Evolutionary conservation across 2,329 filamentous ascomycete species (phyloP).

Genomic region (Penicillium sp.): DNA sequence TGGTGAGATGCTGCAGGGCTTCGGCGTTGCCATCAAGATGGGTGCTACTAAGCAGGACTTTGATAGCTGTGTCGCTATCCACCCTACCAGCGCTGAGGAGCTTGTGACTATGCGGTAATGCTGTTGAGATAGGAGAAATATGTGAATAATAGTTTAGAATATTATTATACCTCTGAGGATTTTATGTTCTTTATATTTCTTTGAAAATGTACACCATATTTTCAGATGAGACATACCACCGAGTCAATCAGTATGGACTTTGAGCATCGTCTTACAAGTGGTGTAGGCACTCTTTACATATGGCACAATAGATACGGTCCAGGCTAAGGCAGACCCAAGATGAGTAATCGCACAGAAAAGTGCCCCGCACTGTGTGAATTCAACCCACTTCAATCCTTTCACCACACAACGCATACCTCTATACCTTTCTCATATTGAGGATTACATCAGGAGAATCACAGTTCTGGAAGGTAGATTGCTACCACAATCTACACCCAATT

Average conservation of each 20-base stretch:
- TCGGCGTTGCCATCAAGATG: conserved; percentile 77
- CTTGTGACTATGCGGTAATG: conserved; percentile 55
- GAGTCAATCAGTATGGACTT: too few species aligned
- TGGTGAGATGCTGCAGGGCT: conserved; percentile 71
- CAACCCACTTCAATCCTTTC: background rate
- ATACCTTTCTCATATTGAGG: background rate
- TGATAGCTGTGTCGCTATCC: conserved; percentile 72
- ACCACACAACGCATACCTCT: background rate
- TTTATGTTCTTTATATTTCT: too few species aligned
- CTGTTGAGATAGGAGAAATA: background rate
- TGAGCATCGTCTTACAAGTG: too few species aligned
- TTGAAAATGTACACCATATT: too few species aligned
- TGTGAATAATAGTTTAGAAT: conserved; percentile 5
- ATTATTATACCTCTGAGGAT: background rate
- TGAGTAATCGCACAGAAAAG: conserved; percentile 4
- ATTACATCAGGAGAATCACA: background rate
- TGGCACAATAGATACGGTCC: too few species aligned
- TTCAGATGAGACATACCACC: too few species aligned
- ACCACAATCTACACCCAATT: background rate
- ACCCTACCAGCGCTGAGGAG: conserved; percentile 75
- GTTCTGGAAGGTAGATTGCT: background rate
- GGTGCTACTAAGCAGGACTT: conserved; percentile 75
- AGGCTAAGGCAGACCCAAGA: background rate
- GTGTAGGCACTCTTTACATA: too few species aligned
- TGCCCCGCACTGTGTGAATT: background rate